These are phyloP conservation scores for Geotrichum carabidarum DNA, from an alignment of 1,139 yeast species.

Conservation along the genomic window DNA sequence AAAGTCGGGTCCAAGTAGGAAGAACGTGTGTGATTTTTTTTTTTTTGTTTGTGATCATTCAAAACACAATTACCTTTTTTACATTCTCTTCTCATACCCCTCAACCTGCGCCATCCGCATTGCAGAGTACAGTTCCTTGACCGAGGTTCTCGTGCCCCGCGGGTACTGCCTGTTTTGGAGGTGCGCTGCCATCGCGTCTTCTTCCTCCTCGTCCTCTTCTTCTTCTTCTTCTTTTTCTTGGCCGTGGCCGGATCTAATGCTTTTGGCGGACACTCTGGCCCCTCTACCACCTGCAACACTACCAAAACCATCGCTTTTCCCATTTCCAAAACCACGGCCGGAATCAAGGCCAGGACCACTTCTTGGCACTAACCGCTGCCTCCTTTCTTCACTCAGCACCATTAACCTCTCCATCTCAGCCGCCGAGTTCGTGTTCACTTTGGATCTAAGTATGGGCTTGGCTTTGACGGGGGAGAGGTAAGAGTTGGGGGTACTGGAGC, in stretches of 20 bases:
- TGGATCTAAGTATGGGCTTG: background rate
- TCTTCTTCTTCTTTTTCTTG: background rate
- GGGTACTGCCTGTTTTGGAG: background rate
- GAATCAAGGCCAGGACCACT: background rate
- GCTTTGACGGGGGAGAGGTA: background rate
- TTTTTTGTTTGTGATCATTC: slow-evolving; percentile 1
- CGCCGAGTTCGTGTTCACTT: background rate
- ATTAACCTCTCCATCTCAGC: background rate
- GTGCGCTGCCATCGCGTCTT: background rate
- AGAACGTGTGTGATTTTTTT: background rate
- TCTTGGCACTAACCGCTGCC: background rate
- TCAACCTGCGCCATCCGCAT: slow-evolving; percentile 6
- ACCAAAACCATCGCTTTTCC: background rate
- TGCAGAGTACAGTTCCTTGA: slow-evolving; percentile 1
- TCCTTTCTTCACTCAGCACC: background rate
- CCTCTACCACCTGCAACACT: background rate
- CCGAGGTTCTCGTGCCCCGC: slow-evolving; percentile 1
- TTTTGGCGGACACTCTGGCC: too few relatives aligned
- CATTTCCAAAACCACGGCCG: too few relatives aligned
- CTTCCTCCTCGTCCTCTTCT: background rate
- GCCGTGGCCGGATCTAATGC: background rate
- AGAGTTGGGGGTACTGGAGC: background rate
- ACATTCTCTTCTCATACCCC: background rate
- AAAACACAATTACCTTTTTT: background rate
- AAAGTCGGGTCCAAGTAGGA: too few relatives aligned